Percentiles rank a stretch among this genome's conserved stretches.
Conservation (phyloP, 2,329 filamentous ascomycete species). For the Incumbomyces delicatus region DNA sequence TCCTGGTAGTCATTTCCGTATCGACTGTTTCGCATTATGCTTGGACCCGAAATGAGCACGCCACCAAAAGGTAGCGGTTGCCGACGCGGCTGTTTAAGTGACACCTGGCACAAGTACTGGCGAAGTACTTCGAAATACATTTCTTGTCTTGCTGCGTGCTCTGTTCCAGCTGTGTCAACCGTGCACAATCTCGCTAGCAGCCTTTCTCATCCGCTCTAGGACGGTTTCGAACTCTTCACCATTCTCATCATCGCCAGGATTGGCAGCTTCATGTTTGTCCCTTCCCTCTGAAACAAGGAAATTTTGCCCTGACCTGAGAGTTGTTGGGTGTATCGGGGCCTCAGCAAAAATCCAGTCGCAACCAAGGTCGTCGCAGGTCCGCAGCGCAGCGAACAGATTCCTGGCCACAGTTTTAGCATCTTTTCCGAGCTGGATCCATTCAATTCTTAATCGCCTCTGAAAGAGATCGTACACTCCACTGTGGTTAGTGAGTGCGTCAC, state of each 20-base stretch:
- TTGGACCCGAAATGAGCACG: too few species aligned
- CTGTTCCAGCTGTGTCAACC: neutral
- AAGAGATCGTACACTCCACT: neutral
- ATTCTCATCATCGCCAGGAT: constrained; percentile 47
- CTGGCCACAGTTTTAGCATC: constrained; percentile 68
- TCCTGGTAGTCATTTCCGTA: too few species aligned
- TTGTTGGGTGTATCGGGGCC: constrained; percentile 7
- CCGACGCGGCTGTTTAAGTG: too few species aligned
- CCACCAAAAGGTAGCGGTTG: too few species aligned
- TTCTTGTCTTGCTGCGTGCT: too few species aligned
- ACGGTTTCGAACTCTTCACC: constrained; percentile 71
- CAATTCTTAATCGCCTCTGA: constrained; percentile 23
- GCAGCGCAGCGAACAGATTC: constrained; percentile 75
- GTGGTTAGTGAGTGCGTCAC: neutral
- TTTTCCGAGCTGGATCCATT: constrained; percentile 65
- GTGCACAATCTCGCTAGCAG: constrained; percentile 37
- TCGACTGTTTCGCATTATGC: too few species aligned
- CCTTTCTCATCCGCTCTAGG: constrained; percentile 75
- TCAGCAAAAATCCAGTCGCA: constrained; percentile 86
- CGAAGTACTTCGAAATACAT: too few species aligned
- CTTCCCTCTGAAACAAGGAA: constrained; percentile 47
- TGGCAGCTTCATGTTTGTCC: constrained; percentile 24
- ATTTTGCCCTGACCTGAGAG: too few species aligned
- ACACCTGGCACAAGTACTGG: too few species aligned
- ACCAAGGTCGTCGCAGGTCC: constrained; percentile 69